phyloP scores from a whole-genome alignment of 176 grass and related monocot genomes.

The Rhynchospora breviuscula region DNA sequence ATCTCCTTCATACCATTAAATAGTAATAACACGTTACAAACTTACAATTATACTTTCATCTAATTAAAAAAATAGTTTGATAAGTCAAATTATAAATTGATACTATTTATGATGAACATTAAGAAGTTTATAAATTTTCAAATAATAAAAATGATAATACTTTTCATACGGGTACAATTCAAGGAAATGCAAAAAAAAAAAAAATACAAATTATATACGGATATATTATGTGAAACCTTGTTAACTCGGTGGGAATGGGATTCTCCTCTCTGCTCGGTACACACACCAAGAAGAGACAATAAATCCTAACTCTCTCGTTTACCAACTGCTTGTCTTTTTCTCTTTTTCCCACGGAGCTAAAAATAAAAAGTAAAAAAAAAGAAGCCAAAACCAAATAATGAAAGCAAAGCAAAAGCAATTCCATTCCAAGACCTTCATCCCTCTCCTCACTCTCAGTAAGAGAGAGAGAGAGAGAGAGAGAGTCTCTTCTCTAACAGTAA shows the following conservation, averaged over 20 bases:
- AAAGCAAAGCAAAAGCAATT: background rate
- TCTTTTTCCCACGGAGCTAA: conserved; percentile 1
- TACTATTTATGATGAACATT: no score
- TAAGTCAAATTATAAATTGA: no score
- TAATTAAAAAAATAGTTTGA: no score
- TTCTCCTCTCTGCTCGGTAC: background rate
- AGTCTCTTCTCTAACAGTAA: background rate
- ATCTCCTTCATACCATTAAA: no score
- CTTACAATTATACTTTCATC: no score
- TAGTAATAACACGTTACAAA: no score
- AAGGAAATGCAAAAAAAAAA: no score
- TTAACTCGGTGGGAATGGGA: background rate
- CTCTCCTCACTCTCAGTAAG: background rate
- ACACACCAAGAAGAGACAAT: background rate
- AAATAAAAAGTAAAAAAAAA: background rate
- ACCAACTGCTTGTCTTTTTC: conserved; percentile 3
- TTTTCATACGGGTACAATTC: no score
- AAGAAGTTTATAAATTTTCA: no score
- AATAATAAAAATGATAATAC: no score
- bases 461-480: background rate
- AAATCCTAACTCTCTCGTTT: background rate
- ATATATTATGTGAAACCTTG: background rate
- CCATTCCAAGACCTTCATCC: background rate
- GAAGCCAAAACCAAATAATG: background rate
- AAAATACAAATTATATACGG: no score